These are phyloP conservation scores for Arachis hypogaea DNA, from an alignment of 306 rosid genomes.

Conservation along the genomic window DNA sequence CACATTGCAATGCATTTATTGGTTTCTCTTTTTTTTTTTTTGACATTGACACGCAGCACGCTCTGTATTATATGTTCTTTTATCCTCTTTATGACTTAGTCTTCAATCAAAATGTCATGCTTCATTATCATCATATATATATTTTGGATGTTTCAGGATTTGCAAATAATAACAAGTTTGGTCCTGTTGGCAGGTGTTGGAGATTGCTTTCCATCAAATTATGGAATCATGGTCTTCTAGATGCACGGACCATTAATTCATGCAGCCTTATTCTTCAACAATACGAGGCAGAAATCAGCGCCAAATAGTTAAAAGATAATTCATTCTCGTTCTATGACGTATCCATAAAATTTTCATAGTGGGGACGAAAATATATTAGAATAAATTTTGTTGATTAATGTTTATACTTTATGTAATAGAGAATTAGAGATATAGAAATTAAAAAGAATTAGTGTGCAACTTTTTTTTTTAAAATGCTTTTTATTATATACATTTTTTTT, in stretches of 20 bases:
- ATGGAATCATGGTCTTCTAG: constrained; percentile 71
- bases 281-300: constrained; percentile 46
- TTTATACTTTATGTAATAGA: too few relatives aligned
- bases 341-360: too few relatives aligned
- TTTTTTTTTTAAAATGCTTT: too few relatives aligned
- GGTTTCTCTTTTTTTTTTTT: too few relatives aligned
- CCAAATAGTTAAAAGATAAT: constrained; percentile 40
- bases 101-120: not conserved
- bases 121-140: not conserved
- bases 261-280: constrained; percentile 60
- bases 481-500: too few relatives aligned
- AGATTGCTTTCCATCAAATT: constrained; percentile 71
- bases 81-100: not conserved
- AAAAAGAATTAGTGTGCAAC: too few relatives aligned
- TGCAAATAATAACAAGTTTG: constrained; percentile 14
- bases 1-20: too few relatives aligned
- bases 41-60: too few relatives aligned
- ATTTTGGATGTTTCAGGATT: not conserved
- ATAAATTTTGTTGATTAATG: too few relatives aligned
- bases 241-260: constrained; percentile 49
- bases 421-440: too few relatives aligned
- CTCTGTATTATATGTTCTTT: constrained; percentile 14
- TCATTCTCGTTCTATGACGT: not conserved
- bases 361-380: too few relatives aligned
- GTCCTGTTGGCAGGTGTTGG: constrained; percentile 70